phyloP scores from a whole-genome alignment of 2,329 filamentous ascomycete species.

The Piedraia hortae region DNA sequence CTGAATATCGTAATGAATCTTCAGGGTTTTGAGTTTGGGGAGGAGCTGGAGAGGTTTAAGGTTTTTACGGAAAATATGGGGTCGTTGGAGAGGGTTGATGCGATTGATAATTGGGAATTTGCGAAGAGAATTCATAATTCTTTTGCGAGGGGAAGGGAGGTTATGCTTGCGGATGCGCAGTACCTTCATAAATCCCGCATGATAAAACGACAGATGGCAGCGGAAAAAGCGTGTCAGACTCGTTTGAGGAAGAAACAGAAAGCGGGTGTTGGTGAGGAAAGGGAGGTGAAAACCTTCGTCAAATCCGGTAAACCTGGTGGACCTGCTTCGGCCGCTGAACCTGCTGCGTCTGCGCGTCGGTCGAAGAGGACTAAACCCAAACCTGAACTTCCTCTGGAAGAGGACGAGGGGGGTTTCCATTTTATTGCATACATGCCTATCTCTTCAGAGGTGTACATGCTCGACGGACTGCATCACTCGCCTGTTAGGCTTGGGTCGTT shows the following conservation, averaged over 20 bases:
- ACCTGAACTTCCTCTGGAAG: constrained; percentile 17
- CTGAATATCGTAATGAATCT: constrained; percentile 86
- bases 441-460: constrained; percentile 52
- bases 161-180: constrained; percentile 41
- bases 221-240: constrained; percentile 8
- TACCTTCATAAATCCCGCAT: constrained; percentile 25
- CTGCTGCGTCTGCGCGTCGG: constrained; percentile 4
- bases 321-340: too few species aligned
- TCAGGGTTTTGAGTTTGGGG: constrained; percentile 35
- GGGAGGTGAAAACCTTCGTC: constrained; percentile 1
- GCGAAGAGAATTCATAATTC: constrained; percentile 70
- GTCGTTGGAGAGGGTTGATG: constrained; percentile 47
- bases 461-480: constrained; percentile 55
- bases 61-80: constrained; percentile 38
- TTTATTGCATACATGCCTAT: constrained; percentile 73
- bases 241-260: constrained; percentile 7
- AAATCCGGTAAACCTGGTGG: constrained; percentile 1
- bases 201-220: constrained; percentile 10
- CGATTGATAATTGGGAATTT: constrained; percentile 44
- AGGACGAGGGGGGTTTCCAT: constrained; percentile 43
- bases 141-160: constrained; percentile 56
- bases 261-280: constrained; percentile 1
- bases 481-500: constrained; percentile 34
- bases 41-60: constrained; percentile 46
- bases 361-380: constrained; percentile 6